Conservation (phyloP, 176 grass and related monocot genomes). For the Hyparrhenia diplandra region DNA sequence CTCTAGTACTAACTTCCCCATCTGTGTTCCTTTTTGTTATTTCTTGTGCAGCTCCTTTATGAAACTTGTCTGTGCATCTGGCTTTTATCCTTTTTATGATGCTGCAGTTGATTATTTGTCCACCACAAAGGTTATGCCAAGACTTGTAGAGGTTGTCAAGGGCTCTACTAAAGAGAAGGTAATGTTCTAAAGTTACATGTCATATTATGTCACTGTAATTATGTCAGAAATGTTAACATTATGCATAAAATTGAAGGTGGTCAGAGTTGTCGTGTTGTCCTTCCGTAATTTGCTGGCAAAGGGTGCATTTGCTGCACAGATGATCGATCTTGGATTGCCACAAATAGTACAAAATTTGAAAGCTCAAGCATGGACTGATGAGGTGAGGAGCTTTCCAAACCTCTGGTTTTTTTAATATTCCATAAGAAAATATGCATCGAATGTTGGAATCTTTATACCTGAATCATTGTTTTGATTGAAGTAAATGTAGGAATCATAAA, state of each 20-base stretch:
- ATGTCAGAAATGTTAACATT: slow-evolving; percentile 2
- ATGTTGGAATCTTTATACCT: background rate
- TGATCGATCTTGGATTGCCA: slow-evolving; percentile 94
- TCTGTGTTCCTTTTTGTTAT: slow-evolving; percentile 20
- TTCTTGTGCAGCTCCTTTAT: slow-evolving; percentile 78
- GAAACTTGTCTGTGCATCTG: slow-evolving; percentile 97
- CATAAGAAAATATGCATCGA: background rate
- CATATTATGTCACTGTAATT: slow-evolving; percentile 5
- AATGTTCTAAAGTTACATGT: background rate
- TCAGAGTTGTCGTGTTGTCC: slow-evolving; percentile 77
- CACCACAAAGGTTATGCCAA: slow-evolving; percentile 83
- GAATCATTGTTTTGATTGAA: no score
- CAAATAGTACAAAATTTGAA: slow-evolving; percentile 91
- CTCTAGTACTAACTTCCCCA: slow-evolving; percentile 9
- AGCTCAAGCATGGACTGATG: slow-evolving; percentile 96
- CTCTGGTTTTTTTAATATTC: slow-evolving; percentile 8
- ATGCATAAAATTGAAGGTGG: slow-evolving; percentile 51
- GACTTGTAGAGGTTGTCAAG: slow-evolving; percentile 93
- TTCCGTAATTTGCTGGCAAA: slow-evolving; percentile 82
- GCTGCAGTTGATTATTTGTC: slow-evolving; percentile 79
- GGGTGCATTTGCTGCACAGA: slow-evolving; percentile 91
- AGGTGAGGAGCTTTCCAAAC: slow-evolving; percentile 47
- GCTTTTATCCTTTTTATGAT: slow-evolving; percentile 93
- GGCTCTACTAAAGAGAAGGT: slow-evolving; percentile 97
- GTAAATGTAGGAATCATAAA: no score